Evolutionary conservation across 305 asterid genomes (phyloP).

Genomic region (Fraxinus ornus): DNA sequence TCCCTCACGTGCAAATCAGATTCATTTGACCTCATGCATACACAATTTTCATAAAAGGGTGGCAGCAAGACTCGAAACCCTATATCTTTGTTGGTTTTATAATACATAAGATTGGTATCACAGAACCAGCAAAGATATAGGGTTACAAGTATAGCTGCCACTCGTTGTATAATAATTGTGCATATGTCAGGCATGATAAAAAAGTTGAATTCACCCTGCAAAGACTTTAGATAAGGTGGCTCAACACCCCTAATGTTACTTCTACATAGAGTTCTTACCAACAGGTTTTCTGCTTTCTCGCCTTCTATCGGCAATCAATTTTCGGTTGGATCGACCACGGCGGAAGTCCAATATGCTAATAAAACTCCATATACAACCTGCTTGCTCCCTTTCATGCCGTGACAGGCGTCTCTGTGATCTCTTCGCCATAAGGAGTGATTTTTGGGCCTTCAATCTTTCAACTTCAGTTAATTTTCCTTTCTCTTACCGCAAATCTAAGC

Average conservation of each 20-base stretch:
- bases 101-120: not conserved
- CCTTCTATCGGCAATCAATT: constrained; percentile 44
- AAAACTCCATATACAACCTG: constrained; percentile 52
- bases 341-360: constrained; percentile 54
- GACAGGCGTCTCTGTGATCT: constrained; percentile 35
- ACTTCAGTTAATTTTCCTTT: constrained; percentile 11
- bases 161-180: not conserved
- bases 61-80: not conserved
- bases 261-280: constrained; percentile 33
- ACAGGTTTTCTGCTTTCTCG: constrained; percentile 27
- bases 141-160: not conserved
- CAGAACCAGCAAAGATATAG: not conserved
- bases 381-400: constrained; percentile 40
- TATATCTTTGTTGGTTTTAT: not conserved
- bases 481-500: constrained; percentile 19
- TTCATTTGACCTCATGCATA: not conserved
- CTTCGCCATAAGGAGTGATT: constrained; percentile 37
- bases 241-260: constrained; percentile 2
- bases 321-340: constrained; percentile 45
- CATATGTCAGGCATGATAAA: not conserved
- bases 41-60: not conserved
- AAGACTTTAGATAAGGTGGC: not conserved
- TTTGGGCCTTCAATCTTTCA: constrained; percentile 18
- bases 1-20: not conserved
- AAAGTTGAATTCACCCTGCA: not conserved